Evolutionary conservation across 768 basidiomycete species (phyloP), one percentile per base, ranked within the genome.

Genomic region (Termitomyces eurrhizus): DNA sequence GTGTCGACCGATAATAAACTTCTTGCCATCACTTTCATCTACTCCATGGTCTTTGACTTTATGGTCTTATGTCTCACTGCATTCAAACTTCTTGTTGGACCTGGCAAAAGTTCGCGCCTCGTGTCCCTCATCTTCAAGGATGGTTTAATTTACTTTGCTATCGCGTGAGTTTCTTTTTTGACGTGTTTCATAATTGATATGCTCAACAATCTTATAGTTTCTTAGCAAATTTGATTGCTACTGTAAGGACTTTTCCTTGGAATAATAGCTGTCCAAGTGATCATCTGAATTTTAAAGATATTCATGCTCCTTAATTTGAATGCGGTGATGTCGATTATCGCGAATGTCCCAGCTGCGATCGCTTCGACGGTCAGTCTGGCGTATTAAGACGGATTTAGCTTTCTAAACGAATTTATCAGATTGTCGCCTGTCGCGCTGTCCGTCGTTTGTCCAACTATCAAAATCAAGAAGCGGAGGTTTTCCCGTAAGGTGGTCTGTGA

Each of bases 31-130:
- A 83, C 83, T 7, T 90, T 88, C 72, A 87, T 90, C 64, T 90
- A 90, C 67, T 82, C 85, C 52, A 90, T 90, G 89, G 72, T 74
- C 24, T 89, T 89, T 67, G 89, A 90, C 72, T 78, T 90, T 62
- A 68, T 75, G 16, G 86, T 90, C 53, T 71, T 90, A 35, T 74
- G 73, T 50, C 74, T 90, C 53, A 88, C 86, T 29, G 83, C 79
- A 12, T 82, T 75, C 71, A 90, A 90, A 65, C 80, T 90, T 21
- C 66, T 81, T 8, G 75, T 78, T 64, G 76, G 77, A 14, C 61
- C 67, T 24, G 69, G 77, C 21, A 76, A 72, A 50, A 81, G 82
- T 37, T 83, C 84, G 21, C 81, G 78, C 41, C 82, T 90, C 24
- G 81, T 87, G 52, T 79, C 72, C 51, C 80, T 90, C 55, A 83